phyloP scores from a whole-genome alignment of 345 rosid species.

The Syzygium grande region DNA sequence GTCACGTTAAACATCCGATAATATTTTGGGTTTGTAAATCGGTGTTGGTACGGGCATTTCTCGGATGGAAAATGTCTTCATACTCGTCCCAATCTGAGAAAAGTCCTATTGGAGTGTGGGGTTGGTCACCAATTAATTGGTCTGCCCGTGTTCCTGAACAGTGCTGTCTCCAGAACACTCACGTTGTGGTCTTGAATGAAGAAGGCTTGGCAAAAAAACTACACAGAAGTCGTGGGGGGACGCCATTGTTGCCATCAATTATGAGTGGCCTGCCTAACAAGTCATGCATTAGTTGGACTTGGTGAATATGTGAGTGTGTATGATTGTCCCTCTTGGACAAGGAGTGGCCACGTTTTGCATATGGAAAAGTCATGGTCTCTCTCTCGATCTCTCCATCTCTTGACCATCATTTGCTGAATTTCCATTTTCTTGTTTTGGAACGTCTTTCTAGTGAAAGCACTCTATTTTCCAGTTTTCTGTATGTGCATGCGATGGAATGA shows the following conservation, averaged over 20 bases:
- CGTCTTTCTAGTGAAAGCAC: background rate
- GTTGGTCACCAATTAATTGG: background rate
- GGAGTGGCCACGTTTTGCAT: background rate
- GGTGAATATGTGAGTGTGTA: background rate
- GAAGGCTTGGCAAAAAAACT: background rate
- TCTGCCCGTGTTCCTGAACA: background rate
- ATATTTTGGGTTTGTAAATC: background rate
- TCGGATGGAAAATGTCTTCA: background rate
- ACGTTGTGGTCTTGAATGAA: background rate
- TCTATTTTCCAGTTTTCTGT: background rate
- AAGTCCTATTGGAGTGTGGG: background rate
- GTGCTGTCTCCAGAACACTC: background rate
- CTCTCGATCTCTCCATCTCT: background rate
- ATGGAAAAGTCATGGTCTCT: background rate
- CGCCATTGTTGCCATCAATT: background rate
- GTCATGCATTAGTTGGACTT: background rate
- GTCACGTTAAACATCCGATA: background rate
- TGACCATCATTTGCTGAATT: no score
- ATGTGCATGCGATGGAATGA: background rate
- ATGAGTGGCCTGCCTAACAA: background rate
- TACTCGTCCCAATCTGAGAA: background rate
- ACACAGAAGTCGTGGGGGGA: background rate
- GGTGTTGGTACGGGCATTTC: background rate
- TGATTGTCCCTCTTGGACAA: background rate
- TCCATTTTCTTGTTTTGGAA: background rate